phyloP scores from a whole-genome alignment of 2,329 filamentous ascomycete genomes.

The Calonectria crousiana region DNA sequence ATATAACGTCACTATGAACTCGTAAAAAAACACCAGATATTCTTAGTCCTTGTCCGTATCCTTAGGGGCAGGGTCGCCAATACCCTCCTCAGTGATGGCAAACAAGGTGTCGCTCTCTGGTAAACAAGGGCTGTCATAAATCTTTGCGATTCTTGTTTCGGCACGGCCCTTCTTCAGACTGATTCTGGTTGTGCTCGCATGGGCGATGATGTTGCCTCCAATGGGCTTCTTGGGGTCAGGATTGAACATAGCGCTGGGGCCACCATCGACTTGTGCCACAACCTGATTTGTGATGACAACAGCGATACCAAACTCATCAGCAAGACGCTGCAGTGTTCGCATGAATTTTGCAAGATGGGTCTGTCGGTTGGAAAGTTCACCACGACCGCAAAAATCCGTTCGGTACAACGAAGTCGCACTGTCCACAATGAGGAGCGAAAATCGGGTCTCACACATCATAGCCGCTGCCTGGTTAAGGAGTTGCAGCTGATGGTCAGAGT shows the following conservation, averaged over 20 bases:
- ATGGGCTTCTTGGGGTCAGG: constrained; percentile 99
- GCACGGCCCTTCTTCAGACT: constrained; percentile 95
- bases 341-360: constrained; percentile 91
- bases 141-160: constrained; percentile 98
- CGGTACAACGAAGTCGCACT: constrained; percentile 95
- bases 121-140: constrained; percentile 97
- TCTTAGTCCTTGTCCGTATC: constrained; percentile 85
- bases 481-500: constrained; percentile 97
- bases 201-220: constrained; percentile 98
- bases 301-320: constrained; percentile 91
- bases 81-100: constrained; percentile 96
- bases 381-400: constrained; percentile 96
- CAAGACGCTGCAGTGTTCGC: constrained; percentile 83
- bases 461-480: constrained; percentile 93
- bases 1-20: constrained; percentile 37
- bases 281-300: constrained; percentile 99
- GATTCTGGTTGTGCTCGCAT: constrained; percentile 93
- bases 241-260: constrained; percentile 98
- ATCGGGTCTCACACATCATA: constrained; percentile 99
- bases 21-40: constrained; percentile 9
- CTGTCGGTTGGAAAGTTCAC: constrained; percentile 94
- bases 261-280: constrained; percentile 97
- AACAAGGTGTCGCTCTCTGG: constrained; percentile 97
- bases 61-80: constrained; percentile 95
- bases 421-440: constrained; percentile 95